Evolutionary conservation across 345 rosid genomes (phyloP).

Genomic region (Eutrema heterophyllum): DNA sequence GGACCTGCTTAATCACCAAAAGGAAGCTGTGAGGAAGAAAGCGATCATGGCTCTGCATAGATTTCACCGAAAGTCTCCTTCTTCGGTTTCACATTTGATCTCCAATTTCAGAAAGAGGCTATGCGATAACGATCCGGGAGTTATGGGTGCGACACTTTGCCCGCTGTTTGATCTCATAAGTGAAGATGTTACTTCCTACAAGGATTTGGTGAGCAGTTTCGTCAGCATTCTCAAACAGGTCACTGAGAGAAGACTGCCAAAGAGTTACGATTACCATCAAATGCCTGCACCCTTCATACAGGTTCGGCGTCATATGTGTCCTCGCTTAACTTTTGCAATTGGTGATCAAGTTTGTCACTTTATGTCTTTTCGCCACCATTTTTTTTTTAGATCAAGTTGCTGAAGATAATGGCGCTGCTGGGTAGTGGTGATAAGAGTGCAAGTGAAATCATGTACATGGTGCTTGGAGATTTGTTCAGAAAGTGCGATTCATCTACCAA

Average conservation of each 20-base stretch:
- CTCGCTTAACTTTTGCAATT: neutral
- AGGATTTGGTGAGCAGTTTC: conserved; percentile 87
- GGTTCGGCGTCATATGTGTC: conserved; percentile 38
- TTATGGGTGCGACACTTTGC: conserved; percentile 97
- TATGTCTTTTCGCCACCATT: neutral
- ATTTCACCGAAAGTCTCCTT: conserved; percentile 81
- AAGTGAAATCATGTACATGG: conserved; percentile 90
- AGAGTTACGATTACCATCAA: conserved; percentile 93
- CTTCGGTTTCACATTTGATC: conserved; percentile 78
- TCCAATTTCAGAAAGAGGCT: conserved; percentile 93
- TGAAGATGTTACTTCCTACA: conserved; percentile 61
- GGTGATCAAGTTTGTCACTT: neutral
- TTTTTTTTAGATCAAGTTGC: conserved; percentile 68
- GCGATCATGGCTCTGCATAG: conserved; percentile 98
- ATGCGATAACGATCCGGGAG: conserved; percentile 95
- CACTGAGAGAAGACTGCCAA: conserved; percentile 80
- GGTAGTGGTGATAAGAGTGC: conserved; percentile 98
- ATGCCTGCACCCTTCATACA: conserved; percentile 99
- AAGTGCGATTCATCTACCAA: conserved; percentile 85
- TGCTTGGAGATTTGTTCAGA: conserved; percentile 80
- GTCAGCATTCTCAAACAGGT: conserved; percentile 97
- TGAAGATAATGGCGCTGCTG: conserved; percentile 85
- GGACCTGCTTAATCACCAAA: conserved; percentile 68
- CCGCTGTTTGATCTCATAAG: conserved; percentile 86
- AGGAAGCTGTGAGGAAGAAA: conserved; percentile 96